These are phyloP conservation scores for Aspergillus ochraceus DNA, from an alignment of 2,329 filamentous ascomycete species.

Conservation along the genomic window DNA sequence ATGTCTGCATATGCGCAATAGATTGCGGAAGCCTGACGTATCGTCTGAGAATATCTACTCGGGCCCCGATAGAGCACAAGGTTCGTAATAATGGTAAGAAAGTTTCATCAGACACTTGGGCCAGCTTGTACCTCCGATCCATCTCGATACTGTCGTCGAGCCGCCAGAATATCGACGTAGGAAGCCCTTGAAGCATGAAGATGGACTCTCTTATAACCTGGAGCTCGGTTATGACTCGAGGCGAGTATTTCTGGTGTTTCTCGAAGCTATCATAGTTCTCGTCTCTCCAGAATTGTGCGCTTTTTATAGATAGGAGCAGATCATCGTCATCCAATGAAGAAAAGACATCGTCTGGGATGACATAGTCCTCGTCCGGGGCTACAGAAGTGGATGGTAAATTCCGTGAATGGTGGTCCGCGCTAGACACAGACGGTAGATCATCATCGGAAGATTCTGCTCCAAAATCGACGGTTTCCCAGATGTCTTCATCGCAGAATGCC, in stretches of 20 bases:
- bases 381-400: slow-evolving; percentile 28
- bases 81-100: slow-evolving; percentile 37
- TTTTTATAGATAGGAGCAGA: slow-evolving; percentile 41
- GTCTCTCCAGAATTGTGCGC: slow-evolving; percentile 51
- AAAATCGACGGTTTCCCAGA: slow-evolving; percentile 44
- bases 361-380: slow-evolving; percentile 32
- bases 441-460: slow-evolving; percentile 41
- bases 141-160: slow-evolving; percentile 35
- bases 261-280: slow-evolving; percentile 21
- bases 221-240: slow-evolving; percentile 62
- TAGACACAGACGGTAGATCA: slow-evolving; percentile 34
- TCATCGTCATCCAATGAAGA: slow-evolving; percentile 30
- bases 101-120: slow-evolving; percentile 33
- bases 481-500: slow-evolving; percentile 54
- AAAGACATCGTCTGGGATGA: slow-evolving; percentile 35
- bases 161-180: slow-evolving; percentile 67
- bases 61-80: slow-evolving; percentile 51
- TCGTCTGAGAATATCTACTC: slow-evolving; percentile 48
- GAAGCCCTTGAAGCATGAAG: slow-evolving; percentile 80
- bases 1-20: slow-evolving; percentile 67
- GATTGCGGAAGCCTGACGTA: slow-evolving; percentile 51
- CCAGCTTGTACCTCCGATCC: slow-evolving; percentile 38
- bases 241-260: slow-evolving; percentile 19
- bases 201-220: slow-evolving; percentile 74
- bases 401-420: slow-evolving; percentile 30